phyloP scores from a whole-genome alignment of 176 grass and related monocot species.

The Neostapfia colusana region DNA sequence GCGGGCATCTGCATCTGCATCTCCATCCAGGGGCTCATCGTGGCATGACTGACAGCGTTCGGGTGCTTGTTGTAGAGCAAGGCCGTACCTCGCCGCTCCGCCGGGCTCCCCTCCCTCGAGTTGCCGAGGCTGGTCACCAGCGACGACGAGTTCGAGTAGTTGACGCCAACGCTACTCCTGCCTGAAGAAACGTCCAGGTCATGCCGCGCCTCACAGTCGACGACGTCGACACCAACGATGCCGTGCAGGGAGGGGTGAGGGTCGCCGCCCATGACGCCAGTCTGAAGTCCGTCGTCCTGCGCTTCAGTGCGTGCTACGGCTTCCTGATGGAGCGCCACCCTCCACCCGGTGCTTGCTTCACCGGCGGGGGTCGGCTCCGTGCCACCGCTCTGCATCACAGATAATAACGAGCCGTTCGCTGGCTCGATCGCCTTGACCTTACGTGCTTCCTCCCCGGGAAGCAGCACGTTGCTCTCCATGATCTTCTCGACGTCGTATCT shows the following conservation, averaged over 20 bases:
- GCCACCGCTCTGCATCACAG: background rate
- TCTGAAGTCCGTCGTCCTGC: conserved; percentile 18
- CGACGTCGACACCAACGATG: conserved; percentile 29
- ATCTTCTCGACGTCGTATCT: conserved; percentile 80
- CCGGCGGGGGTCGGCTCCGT: conserved; percentile 20
- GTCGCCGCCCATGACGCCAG: conserved; percentile 22
- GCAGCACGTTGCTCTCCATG: conserved; percentile 68
- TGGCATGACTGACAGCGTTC: conserved; percentile 3
- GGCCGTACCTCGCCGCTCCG: conserved; percentile 47
- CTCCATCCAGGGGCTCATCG: conserved; percentile 51
- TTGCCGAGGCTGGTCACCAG: conserved; percentile 66
- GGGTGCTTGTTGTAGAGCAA: conserved; percentile 49
- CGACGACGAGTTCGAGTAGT: conserved; percentile 75
- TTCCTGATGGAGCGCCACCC: conserved; percentile 55
- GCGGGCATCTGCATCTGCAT: conserved; percentile 31
- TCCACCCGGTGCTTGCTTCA: conserved; percentile 48
- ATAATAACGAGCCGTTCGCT: background rate
- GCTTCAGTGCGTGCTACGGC: conserved; percentile 29
- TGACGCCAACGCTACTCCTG: conserved; percentile 33
- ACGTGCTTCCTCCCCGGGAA: conserved; percentile 65
- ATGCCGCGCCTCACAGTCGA: background rate
- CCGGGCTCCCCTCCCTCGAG: conserved; percentile 78
- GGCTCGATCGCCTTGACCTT: conserved; percentile 55
- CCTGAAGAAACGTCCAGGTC: conserved; percentile 26
- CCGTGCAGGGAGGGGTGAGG: conserved; percentile 31